Evolutionary conservation across 148 eudicot genomes (phyloP), one percentile per base, ranked within the genome.

Genomic region (Rhododendron ferrugineum): DNA sequence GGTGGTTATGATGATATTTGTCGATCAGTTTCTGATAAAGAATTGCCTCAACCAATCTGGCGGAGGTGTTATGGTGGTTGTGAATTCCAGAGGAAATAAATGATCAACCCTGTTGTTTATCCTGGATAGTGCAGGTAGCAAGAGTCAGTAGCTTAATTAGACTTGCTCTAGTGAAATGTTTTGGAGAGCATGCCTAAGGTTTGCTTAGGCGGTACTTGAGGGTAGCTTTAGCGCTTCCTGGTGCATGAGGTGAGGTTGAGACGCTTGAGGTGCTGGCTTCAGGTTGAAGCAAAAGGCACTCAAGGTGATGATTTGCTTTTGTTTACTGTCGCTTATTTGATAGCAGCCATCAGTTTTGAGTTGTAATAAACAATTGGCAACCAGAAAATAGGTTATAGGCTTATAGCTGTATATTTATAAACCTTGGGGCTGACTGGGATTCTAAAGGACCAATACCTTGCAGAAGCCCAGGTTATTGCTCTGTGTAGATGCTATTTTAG

Each of bases 41-140:
- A 46, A 13, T 79, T 79, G 60, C 66, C 6, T 80, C 66, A 80
- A 80, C n/a, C 66, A 52, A 80, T 80, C n/a, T 52, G 11, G 34
- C 3, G 2, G 64, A 52, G 40, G 36, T 30, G 11, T 80, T 23
- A 30, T 18, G 58, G 18, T 36, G 64, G 22, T 80, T 8, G 36
- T 18, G 52, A 77, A 30, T 30, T 52, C 32, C 37, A 30, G 4
- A 18, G 66, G 42, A 32, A n/a, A 50, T 30, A 32, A 80, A 54
- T 80, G 66, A 80, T 80, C 66, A 80, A 30, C n/a, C 42, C 10
- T 50, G 37, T 77, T 42, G 30, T 78, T 46, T 78, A 78, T 78
- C 32, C 11, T 42, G 80, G 80, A 49, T 26, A 18, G 10, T 80
- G 44, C 28, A 5, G 23, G 82, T 52, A 32, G 58, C 60, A 49